Evolutionary conservation across 306 rosid genomes (phyloP).

Genomic region (Glycine tomentella): DNA sequence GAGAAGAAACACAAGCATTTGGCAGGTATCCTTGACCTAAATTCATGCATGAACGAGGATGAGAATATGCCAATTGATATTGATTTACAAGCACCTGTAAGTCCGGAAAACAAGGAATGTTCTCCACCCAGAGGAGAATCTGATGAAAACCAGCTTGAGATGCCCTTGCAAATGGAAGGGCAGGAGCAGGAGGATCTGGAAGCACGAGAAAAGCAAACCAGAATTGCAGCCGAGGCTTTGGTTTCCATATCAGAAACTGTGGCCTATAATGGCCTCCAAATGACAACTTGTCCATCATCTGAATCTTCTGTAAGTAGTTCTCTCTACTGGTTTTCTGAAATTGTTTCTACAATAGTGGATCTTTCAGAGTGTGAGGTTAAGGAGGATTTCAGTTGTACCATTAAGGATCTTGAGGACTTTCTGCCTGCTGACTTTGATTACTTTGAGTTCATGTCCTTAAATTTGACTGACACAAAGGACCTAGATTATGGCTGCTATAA

Average conservation of each 20-base stretch:
- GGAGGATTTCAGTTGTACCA: slow-evolving; percentile 25
- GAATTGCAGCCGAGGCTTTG: slow-evolving; percentile 72
- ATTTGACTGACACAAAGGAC: slow-evolving; percentile 63
- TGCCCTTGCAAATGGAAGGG: slow-evolving; percentile 46
- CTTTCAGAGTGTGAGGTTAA: slow-evolving; percentile 48
- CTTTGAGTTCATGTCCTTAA: slow-evolving; percentile 90
- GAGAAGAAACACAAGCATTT: slow-evolving; percentile 37
- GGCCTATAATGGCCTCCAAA: slow-evolving; percentile 34
- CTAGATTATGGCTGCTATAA: slow-evolving; percentile 46
- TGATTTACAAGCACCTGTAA: slow-evolving; percentile 67
- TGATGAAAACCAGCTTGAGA: slow-evolving; percentile 60
- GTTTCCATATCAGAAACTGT: slow-evolving; percentile 66
- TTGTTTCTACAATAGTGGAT: slow-evolving; percentile 59
- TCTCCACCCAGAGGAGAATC: slow-evolving; percentile 80
- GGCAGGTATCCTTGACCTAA: slow-evolving; percentile 68
- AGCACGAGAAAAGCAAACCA: slow-evolving; percentile 53
- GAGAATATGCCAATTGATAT: slow-evolving; percentile 52
- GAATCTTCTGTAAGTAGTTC: slow-evolving; percentile 49
- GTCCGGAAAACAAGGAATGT: slow-evolving; percentile 77
- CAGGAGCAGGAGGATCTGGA: slow-evolving; percentile 46
- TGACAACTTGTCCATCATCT: slow-evolving; percentile 39
- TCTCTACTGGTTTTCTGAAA: slow-evolving; percentile 79
- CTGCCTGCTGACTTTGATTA: slow-evolving; percentile 67
- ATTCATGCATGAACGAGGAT: slow-evolving; percentile 57
- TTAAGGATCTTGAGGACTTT: slow-evolving; percentile 51